These are phyloP conservation scores for Limnomonas spitsbergensis DNA, from an alignment of 139 green algal species.

Conservation along the genomic window DNA sequence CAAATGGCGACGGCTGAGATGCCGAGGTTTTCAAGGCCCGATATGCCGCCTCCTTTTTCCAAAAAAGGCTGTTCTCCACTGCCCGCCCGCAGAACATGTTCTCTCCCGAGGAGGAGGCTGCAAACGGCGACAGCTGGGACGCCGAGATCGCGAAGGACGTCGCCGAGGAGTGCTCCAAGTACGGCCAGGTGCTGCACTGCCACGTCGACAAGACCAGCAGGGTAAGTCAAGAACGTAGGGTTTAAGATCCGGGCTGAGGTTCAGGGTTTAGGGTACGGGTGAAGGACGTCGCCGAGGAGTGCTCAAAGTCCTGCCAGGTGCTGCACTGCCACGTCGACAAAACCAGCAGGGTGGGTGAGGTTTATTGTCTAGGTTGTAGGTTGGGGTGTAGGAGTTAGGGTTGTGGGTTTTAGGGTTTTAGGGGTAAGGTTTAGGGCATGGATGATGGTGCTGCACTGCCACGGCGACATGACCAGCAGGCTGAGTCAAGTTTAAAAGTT, in stretches of 20 bases:
- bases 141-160: slow-evolving; percentile 85
- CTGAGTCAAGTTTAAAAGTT: too few relatives aligned
- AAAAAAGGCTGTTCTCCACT: too few relatives aligned
- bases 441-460: slow-evolving; percentile 73
- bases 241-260: too few relatives aligned
- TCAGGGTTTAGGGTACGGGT: slow-evolving; percentile 88
- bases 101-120: slow-evolving; percentile 57
- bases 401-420: too few relatives aligned
- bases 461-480: too few relatives aligned
- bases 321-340: slow-evolving; percentile 79
- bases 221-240: slow-evolving; percentile 48
- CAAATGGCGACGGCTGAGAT: too few relatives aligned
- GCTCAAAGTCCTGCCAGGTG: slow-evolving; percentile 84
- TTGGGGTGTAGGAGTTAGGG: too few relatives aligned
- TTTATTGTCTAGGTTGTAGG: too few relatives aligned
- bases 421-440: slow-evolving; percentile 91
- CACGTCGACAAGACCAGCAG: slow-evolving; percentile 80
- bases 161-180: slow-evolving; percentile 86
- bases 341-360: slow-evolving; percentile 69
- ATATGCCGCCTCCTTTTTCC: too few relatives aligned
- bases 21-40: too few relatives aligned
- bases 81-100: slow-evolving; percentile 91
- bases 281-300: slow-evolving; percentile 83
- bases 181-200: slow-evolving; percentile 75
- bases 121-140: slow-evolving; percentile 69